These are phyloP conservation scores for Coemansia asiatica DNA, from an alignment of 192 early-diverging fungal genomes.

Conservation along the genomic window DNA sequence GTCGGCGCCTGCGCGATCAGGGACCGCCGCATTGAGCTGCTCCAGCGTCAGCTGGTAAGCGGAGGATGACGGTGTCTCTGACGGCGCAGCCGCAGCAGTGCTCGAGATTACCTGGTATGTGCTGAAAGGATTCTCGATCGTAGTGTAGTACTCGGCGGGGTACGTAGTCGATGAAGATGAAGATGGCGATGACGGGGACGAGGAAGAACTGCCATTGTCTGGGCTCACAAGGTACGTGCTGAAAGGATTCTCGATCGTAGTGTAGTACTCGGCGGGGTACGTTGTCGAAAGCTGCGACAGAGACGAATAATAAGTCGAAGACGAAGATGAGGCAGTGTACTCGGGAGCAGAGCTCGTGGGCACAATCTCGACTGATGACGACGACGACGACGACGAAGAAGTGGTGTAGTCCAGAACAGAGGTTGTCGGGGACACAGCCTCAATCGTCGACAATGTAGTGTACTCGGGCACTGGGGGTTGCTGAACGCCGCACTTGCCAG, in stretches of 20 bases:
- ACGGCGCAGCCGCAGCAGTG: background rate
- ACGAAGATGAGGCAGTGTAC: constrained; percentile 1
- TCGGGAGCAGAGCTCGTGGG: constrained; percentile 11
- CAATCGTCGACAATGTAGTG: background rate
- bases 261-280: constrained; percentile 6
- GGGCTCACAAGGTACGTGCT: constrained; percentile 9
- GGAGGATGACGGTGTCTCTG: background rate
- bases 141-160: constrained; percentile 8
- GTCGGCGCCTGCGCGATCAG: constrained; percentile 13
- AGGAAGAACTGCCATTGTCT: background rate
- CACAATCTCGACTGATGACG: background rate
- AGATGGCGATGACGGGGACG: background rate
- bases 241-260: constrained; percentile 16
- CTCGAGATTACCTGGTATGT: constrained; percentile 6
- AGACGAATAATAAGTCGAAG: background rate
- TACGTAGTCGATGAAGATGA: background rate
- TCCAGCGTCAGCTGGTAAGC: constrained; percentile 16
- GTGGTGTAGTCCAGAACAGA: background rate
- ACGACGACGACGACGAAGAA: background rate
- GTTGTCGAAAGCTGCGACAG: background rate
- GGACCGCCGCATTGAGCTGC: constrained; percentile 17
- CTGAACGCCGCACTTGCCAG: constrained; percentile 18
- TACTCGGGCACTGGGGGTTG: background rate
- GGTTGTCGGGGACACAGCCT: background rate
- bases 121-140: constrained; percentile 14